phyloP scores from a whole-genome alignment of 164 flowering plant species.

The Aristolochia contorta region DNA sequence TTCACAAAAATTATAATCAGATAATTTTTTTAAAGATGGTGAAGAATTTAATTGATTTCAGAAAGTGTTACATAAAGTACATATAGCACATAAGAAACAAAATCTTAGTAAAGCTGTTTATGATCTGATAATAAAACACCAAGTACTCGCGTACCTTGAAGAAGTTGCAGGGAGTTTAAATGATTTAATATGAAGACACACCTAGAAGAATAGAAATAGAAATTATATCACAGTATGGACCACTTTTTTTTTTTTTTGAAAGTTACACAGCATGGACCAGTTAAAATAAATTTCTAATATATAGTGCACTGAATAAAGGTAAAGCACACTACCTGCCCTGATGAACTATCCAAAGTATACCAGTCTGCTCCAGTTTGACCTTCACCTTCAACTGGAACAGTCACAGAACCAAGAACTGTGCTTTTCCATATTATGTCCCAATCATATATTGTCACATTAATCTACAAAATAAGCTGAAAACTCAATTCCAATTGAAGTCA shows the following conservation, averaged over 20 bases:
- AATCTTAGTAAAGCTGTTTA: too few relatives aligned
- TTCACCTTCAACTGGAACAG: conserved; percentile 71
- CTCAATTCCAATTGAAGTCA: not conserved
- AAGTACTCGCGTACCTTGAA: conserved; percentile 47
- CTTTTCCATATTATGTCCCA: conserved; percentile 99
- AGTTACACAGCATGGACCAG: not conserved
- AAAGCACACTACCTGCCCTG: conserved; percentile 71
- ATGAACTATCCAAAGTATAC: conserved; percentile 77
- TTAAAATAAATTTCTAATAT: not conserved
- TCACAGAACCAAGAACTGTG: conserved; percentile 82
- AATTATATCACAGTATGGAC: not conserved
- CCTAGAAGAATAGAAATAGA: conserved; percentile 39
- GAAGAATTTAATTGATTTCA: too few relatives aligned
- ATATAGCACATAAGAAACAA: too few relatives aligned
- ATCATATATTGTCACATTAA: conserved; percentile 83
- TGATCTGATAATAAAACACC: too few relatives aligned
- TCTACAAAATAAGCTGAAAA: conserved; percentile 30
- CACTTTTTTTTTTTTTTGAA: too few relatives aligned
- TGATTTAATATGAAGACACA: conserved; percentile 80
- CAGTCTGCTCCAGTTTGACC: conserved; percentile 81
- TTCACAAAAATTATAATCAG: too few relatives aligned
- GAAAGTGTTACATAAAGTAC: too few relatives aligned
- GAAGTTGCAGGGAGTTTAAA: conserved; percentile 42
- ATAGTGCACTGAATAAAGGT: not conserved
- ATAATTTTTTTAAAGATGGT: too few relatives aligned